phyloP scores from a whole-genome alignment of 768 basidiomycete species.

The Russula dissimulans region DNA sequence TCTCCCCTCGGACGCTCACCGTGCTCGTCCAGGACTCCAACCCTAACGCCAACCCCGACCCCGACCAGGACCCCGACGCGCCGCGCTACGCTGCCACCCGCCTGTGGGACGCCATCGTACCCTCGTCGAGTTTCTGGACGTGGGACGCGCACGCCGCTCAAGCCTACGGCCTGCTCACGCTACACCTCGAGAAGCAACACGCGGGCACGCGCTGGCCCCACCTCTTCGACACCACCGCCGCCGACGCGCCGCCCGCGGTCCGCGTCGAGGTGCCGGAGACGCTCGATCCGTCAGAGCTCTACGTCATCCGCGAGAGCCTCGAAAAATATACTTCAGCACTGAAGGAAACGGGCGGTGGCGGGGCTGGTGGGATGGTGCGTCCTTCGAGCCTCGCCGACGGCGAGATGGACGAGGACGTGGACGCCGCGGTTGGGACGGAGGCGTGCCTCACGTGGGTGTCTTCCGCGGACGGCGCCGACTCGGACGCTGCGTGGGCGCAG shows the following conservation, averaged over 20 bases:
- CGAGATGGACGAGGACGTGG: conserved; percentile 88
- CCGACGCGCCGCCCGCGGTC: conserved; percentile 34
- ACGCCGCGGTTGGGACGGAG: conserved; percentile 58
- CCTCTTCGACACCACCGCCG: conserved; percentile 56
- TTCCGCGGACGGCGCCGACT: conserved; percentile 35
- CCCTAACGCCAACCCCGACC: conserved; percentile 31
- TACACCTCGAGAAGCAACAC: conserved; percentile 83
- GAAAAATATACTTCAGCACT: conserved; percentile 77
- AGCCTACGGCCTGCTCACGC: conserved; percentile 58
- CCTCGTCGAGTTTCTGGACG: conserved; percentile 84
- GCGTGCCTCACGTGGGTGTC: conserved; percentile 61
- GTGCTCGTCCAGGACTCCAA: conserved; percentile 41
- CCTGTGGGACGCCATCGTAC: conserved; percentile 74
- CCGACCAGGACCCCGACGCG: conserved; percentile 29
- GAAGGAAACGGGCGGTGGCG: conserved; percentile 42
- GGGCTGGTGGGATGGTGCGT: conserved; percentile 34
- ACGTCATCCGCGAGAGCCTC: conserved; percentile 66
- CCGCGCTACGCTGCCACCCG: conserved; percentile 53
- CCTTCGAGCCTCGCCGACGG: conserved; percentile 71
- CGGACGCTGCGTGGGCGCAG: conserved; percentile 31
- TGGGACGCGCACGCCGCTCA: conserved; percentile 74
- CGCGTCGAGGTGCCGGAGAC: conserved; percentile 69
- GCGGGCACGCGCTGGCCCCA: conserved; percentile 81
- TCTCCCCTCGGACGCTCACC: conserved; percentile 57
- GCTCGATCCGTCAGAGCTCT: conserved; percentile 75